Evolutionary conservation across 768 basidiomycete species (phyloP).

Genomic region (Pulveroboletus sp.): DNA sequence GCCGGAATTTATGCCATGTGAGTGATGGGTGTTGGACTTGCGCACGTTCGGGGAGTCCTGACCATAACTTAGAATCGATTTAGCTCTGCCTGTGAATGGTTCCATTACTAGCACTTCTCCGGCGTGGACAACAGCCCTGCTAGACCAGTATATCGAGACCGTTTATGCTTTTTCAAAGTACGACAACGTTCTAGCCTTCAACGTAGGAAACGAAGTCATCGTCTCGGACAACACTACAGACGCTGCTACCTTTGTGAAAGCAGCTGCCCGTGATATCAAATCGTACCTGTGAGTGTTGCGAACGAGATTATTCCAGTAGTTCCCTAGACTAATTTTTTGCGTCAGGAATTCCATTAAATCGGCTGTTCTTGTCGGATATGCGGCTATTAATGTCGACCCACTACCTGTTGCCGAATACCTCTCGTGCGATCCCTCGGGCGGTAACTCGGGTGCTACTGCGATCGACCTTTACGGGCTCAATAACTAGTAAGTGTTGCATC

Average conservation of each 20-base stretch:
- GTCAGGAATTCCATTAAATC: slow-evolving; percentile 60
- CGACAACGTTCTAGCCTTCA: slow-evolving; percentile 85
- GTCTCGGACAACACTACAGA: slow-evolving; percentile 49
- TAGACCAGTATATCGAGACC: slow-evolving; percentile 72
- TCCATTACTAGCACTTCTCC: slow-evolving; percentile 73
- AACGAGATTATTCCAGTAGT: not conserved
- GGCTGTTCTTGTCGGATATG: slow-evolving; percentile 73
- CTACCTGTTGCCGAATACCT: slow-evolving; percentile 73
- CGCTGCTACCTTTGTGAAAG: slow-evolving; percentile 79
- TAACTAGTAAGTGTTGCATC: slow-evolving; percentile 58
- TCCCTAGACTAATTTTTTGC: not conserved
- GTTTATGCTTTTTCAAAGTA: slow-evolving; percentile 81
- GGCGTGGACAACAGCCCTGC: slow-evolving; percentile 76
- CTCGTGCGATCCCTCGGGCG: slow-evolving; percentile 60
- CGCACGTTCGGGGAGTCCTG: slow-evolving; percentile 6
- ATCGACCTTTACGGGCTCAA: slow-evolving; percentile 89
- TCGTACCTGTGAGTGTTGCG: slow-evolving; percentile 66
- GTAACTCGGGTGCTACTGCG: slow-evolving; percentile 52
- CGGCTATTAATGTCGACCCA: slow-evolving; percentile 72
- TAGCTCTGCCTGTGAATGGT: slow-evolving; percentile 81
- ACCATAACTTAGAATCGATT: slow-evolving; percentile 61
- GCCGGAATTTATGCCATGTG: slow-evolving; percentile 91
- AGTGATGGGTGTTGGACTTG: slow-evolving; percentile 25
- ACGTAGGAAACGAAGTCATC: slow-evolving; percentile 85
- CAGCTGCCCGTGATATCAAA: slow-evolving; percentile 84